Conservation (phyloP, 805 yeast genomes). For the Yarrowia sp. region DNA sequence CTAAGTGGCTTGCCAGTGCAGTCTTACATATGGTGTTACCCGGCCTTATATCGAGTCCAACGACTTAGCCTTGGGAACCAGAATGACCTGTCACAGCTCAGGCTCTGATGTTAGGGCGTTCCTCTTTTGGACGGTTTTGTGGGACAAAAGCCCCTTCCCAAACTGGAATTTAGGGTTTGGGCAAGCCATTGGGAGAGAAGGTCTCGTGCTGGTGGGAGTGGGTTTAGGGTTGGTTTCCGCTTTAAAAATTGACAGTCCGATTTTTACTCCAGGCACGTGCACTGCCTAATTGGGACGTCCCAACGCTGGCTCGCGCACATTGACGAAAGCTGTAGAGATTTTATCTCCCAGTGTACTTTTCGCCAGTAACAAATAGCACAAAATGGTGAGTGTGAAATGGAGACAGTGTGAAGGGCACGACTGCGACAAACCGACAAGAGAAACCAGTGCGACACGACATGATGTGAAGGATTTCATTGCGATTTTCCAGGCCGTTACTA, state of each 20-base stretch:
- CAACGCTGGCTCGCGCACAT: slow-evolving; percentile 35
- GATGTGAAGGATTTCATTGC: slow-evolving; percentile 1
- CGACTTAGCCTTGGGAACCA: too few relatives aligned
- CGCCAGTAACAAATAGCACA: slow-evolving; percentile 39
- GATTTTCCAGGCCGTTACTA: slow-evolving; percentile 10
- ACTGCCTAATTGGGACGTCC: slow-evolving; percentile 37
- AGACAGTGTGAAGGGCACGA: slow-evolving; percentile 32
- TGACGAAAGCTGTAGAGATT: slow-evolving; percentile 37
- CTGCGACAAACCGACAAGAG: neutral
- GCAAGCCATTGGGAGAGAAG: neutral
- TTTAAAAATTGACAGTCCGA: slow-evolving; percentile 22
- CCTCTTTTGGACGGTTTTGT: neutral
- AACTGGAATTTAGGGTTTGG: slow-evolving; percentile 4
- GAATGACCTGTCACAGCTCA: too few relatives aligned
- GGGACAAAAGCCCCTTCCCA: neutral
- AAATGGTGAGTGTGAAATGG: slow-evolving; percentile 36
- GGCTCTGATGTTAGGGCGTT: neutral
- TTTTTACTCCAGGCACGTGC: slow-evolving; percentile 15
- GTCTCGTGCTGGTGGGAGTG: neutral
- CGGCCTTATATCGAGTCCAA: neutral
- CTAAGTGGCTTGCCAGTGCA: too few relatives aligned
- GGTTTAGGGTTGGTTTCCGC: slow-evolving; percentile 25
- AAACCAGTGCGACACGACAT: neutral
- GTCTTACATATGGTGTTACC: neutral
- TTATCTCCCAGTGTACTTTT: slow-evolving; percentile 38